Conservation (phyloP, 225 moss, liverwort and hornwort genomes). For the Marchantia polymorpha region DNA sequence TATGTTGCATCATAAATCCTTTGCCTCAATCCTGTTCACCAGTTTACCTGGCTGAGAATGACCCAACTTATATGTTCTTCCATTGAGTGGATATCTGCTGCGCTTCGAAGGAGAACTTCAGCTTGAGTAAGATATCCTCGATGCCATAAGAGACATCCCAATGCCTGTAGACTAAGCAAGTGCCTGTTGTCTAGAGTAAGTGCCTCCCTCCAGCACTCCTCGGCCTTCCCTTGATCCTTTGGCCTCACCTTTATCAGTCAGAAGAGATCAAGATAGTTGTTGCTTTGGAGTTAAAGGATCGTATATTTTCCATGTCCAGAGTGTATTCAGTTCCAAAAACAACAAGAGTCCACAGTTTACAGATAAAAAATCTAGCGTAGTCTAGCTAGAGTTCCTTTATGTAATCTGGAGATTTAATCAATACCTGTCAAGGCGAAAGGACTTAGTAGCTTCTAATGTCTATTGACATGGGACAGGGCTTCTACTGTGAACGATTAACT, state of each 20-base stretch:
- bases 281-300: background rate
- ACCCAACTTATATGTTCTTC: constrained; percentile 87
- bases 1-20: background rate
- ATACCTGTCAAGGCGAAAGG: background rate
- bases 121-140: constrained; percentile 58
- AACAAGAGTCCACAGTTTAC: background rate
- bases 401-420: background rate
- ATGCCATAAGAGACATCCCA: constrained; percentile 95
- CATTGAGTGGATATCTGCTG: constrained; percentile 54
- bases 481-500: too few relatives aligned
- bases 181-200: constrained; percentile 64
- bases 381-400: background rate
- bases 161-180: constrained; percentile 56
- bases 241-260: constrained; percentile 29
- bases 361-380: background rate
- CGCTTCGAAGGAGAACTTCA: constrained; percentile 58
- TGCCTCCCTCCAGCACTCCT: constrained; percentile 88
- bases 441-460: too few relatives aligned
- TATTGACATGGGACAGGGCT: too few relatives aligned
- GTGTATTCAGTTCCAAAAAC: background rate
- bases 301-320: background rate
- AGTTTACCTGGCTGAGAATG: constrained; percentile 64
- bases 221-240: constrained; percentile 76
- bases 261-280: too few relatives aligned
- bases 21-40: background rate